phyloP scores from a whole-genome alignment of 805 yeast genomes.

The Wickerhamiella dianesei region DNA sequence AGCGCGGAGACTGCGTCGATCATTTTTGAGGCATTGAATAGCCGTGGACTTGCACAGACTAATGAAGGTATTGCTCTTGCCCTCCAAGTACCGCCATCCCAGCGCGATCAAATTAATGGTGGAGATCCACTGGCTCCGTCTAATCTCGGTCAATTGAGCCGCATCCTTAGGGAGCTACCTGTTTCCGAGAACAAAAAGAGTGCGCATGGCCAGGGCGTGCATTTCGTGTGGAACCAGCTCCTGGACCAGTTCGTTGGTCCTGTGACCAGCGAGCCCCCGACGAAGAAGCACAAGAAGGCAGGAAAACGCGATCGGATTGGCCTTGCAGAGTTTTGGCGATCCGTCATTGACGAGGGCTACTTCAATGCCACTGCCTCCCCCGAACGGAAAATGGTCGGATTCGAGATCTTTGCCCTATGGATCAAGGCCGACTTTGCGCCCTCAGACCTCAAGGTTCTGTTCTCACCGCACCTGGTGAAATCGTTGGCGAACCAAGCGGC shows the following conservation, averaged over 20 bases:
- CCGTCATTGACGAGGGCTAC: slow-evolving; percentile 64
- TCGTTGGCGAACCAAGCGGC: slow-evolving; percentile 69
- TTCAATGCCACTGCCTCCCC: slow-evolving; percentile 66
- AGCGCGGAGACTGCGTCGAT: slow-evolving; percentile 10
- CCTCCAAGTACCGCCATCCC: slow-evolving; percentile 34
- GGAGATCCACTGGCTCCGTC: slow-evolving; percentile 63
- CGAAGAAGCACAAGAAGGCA: slow-evolving; percentile 30
- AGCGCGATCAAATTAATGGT: slow-evolving; percentile 18
- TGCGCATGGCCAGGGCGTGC: slow-evolving; percentile 13
- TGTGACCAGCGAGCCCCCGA: slow-evolving; percentile 18
- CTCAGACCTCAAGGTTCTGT: slow-evolving; percentile 14
- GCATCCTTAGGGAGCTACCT: slow-evolving; percentile 37
- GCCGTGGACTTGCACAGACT: slow-evolving; percentile 44
- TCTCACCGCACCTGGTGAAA: slow-evolving; percentile 18
- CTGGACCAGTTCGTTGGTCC: slow-evolving; percentile 27
- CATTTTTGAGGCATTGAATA: slow-evolving; percentile 35
- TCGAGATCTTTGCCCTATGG: slow-evolving; percentile 50
- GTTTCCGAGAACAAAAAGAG: slow-evolving; percentile 24
- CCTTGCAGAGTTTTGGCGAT: slow-evolving; percentile 62
- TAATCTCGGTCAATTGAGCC: slow-evolving; percentile 47
- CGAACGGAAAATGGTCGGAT: slow-evolving; percentile 79
- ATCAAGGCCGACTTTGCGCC: slow-evolving; percentile 22
- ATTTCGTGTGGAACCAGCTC: slow-evolving; percentile 29
- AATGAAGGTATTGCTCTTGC: slow-evolving; percentile 72
- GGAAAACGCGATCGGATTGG: slow-evolving; percentile 18